These are phyloP conservation scores for Jackrogersella minutella DNA, from an alignment of 495 filamentous ascomycete species.

Conservation along the genomic window DNA sequence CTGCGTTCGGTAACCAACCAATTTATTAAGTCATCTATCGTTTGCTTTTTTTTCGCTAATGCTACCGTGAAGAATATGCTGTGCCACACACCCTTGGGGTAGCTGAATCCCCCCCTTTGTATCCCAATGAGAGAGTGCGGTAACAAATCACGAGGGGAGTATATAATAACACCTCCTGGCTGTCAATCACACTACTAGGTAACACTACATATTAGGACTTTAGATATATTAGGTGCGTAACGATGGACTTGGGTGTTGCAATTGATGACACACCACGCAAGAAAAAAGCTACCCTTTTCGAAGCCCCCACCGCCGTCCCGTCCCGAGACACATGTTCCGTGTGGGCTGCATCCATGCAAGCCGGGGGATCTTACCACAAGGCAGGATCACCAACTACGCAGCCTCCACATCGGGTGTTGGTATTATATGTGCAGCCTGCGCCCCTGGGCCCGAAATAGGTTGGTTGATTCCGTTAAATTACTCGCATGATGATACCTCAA, in stretches of 20 bases:
- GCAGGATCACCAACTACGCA: constrained; percentile 9
- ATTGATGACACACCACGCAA: no score
- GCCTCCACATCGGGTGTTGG: constrained; percentile 2
- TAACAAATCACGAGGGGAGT: background rate
- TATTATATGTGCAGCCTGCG: background rate
- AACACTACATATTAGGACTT: no score
- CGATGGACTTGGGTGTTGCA: no score
- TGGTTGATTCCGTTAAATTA: background rate
- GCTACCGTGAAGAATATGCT: background rate
- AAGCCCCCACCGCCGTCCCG: background rate
- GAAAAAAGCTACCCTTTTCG: no score
- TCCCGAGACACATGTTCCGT: background rate
- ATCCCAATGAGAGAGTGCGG: background rate
- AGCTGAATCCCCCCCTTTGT: background rate
- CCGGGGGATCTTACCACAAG: background rate
- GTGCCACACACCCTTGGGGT: background rate
- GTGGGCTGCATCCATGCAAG: background rate
- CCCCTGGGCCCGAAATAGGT: background rate
- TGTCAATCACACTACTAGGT: no score
- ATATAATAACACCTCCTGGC: background rate
- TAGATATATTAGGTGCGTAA: no score
- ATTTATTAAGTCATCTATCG: background rate
- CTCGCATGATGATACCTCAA: background rate
- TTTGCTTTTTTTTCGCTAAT: background rate
- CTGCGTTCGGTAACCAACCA: constrained; percentile 1